Conservation (phyloP, 129 eudicot species). For the Escallonia rubra region DNA sequence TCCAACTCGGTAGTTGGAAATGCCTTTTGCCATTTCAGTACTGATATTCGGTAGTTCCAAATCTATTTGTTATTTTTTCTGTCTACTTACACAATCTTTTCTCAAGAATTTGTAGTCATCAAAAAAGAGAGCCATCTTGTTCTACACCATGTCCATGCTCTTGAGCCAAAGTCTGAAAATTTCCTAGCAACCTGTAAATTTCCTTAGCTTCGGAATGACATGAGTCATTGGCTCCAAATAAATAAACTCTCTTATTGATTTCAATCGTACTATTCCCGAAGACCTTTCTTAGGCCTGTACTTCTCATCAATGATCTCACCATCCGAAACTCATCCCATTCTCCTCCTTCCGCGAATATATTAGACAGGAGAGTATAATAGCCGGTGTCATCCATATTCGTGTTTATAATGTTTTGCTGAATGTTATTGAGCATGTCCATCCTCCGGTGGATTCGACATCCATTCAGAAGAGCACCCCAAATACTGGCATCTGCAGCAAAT, state of each 20-base stretch:
- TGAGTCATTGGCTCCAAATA: constrained; percentile 20
- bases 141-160: neutral
- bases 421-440: constrained; percentile 47
- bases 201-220: constrained; percentile 2
- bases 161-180: neutral
- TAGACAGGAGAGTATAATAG: constrained; percentile 48
- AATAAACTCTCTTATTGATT: constrained; percentile 13
- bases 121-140: neutral
- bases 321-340: constrained; percentile 51
- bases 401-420: constrained; percentile 40
- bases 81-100: neutral
- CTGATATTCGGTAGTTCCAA: no score
- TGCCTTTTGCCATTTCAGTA: no score
- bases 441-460: constrained; percentile 72
- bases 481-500: constrained; percentile 44
- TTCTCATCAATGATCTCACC: constrained; percentile 52
- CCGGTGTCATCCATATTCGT: constrained; percentile 49
- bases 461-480: constrained; percentile 71
- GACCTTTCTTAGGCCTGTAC: constrained; percentile 34
- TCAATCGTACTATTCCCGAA: constrained; percentile 57
- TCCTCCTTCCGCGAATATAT: constrained; percentile 64
- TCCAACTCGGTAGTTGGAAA: no score
- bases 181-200: neutral
- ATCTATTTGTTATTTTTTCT: no score
- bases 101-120: neutral